These are phyloP conservation scores for Fusarium buxicola DNA, from an alignment of 2,329 filamentous ascomycete genomes.

Conservation along the genomic window DNA sequence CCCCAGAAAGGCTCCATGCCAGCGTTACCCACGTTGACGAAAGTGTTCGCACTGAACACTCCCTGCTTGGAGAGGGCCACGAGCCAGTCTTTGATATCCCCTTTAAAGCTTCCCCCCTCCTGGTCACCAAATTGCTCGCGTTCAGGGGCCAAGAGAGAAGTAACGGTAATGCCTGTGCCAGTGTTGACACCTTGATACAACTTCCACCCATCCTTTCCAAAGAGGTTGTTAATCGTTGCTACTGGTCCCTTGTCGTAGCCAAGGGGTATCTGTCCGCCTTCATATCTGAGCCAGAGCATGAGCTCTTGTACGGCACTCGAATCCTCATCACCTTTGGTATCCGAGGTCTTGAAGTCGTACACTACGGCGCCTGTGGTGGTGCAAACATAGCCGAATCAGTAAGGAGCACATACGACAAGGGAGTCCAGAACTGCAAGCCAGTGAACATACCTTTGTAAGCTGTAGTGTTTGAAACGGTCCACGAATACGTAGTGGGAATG, in stretches of 20 bases:
- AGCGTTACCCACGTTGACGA: slow-evolving; percentile 35
- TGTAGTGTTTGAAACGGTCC: slow-evolving; percentile 19
- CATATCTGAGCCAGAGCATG: slow-evolving; percentile 33
- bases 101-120: slow-evolving; percentile 15
- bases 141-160: slow-evolving; percentile 24
- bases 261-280: slow-evolving; percentile 30
- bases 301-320: slow-evolving; percentile 28
- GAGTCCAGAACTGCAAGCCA: no score
- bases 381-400: neutral
- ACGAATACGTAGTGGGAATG: slow-evolving; percentile 24
- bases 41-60: slow-evolving; percentile 21
- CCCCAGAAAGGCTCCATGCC: slow-evolving; percentile 38
- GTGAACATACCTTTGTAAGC: slow-evolving; percentile 28
- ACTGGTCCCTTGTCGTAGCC: slow-evolving; percentile 29
- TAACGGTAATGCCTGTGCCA: slow-evolving; percentile 32
- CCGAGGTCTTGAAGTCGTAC: slow-evolving; percentile 37
- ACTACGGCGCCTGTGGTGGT: slow-evolving; percentile 23
- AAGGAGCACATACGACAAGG: neutral
- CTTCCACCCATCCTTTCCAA: slow-evolving; percentile 34
- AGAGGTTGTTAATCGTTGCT: slow-evolving; percentile 31
- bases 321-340: slow-evolving; percentile 29
- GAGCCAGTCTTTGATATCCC: slow-evolving; percentile 38
- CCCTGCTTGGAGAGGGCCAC: slow-evolving; percentile 26
- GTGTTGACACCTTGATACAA: slow-evolving; percentile 32
- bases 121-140: slow-evolving; percentile 21